Evolutionary conservation across 1,139 yeast species (phyloP), one percentile per base, ranked within the genome.

Genomic region (Candida freyschussii): DNA sequence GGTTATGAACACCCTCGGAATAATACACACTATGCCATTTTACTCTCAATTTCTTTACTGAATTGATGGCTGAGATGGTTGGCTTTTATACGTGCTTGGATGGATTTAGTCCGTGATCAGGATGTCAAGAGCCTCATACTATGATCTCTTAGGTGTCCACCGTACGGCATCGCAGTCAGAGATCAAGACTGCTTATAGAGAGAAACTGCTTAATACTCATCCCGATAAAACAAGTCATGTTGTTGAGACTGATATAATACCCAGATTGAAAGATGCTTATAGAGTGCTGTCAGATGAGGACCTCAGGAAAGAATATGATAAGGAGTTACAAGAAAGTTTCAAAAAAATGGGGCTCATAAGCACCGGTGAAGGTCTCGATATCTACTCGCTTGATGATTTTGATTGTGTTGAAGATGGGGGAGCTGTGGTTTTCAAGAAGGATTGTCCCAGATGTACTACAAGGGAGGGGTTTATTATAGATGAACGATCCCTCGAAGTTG

Each of bases 371-470:
- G 91, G 87, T 1, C 59, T 80, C 16, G 95, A 86, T 45, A 60
- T 67, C 5, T 69, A 71, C 33, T 76, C 79, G 17, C 58, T 86
- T 28, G 82, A 74, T 39, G 85, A 78, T 22, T 80, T 81, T 46
- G 53, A 52, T 6, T 53, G 53, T 12, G 46, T 47, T 7, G 62
- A 57, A 5, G 57, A 51, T 8, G 44, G 45, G 2, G 39, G 41
- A 1, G 18, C 32, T 22, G 24, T 58, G 29, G 42, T 36, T 12
- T 73, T 80, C 75, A 50, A 52, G 14, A 68, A 66, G 50, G 66
- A 68, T 35, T 87, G 96, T 56, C 89, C 89, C 2, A 63, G 96
- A 30, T 87, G 96, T 52, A 70, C 73, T 3, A 63, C 69, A 2
- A 49, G 52, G 0, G 59, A 64, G 4, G 77, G 89, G 0, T 78